A percentile compares a stretch with the other conserved stretches of the same genome.
Conservation (phyloP, 2,329 filamentous ascomycete genomes). For the Pleoardoris graminearum region DNA sequence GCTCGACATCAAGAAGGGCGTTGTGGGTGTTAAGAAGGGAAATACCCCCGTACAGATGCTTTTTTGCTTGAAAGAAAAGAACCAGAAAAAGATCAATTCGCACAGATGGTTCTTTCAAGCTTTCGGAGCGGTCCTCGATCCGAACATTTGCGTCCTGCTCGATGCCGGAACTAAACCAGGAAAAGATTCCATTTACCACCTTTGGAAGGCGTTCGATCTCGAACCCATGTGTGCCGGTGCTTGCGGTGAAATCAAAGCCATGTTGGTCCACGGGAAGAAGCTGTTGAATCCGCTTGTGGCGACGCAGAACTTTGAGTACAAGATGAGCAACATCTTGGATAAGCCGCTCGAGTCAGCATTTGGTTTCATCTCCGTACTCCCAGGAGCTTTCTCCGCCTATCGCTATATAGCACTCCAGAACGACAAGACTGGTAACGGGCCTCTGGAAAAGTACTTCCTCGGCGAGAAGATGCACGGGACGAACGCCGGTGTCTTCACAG, state of each 20-base stretch:
- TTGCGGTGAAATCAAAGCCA: constrained; percentile 98
- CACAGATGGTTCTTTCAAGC: constrained; percentile 99
- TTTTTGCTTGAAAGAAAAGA: constrained; percentile 99
- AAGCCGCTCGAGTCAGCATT: constrained; percentile 97
- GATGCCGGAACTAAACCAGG: constrained; percentile 96
- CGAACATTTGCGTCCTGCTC: constrained; percentile 94
- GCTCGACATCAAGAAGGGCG: constrained; percentile 84
- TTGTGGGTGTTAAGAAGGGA: constrained; percentile 81
- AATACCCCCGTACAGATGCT: constrained; percentile 92
- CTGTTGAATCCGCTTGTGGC: constrained; percentile 92
- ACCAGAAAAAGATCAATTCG: constrained; percentile 99
- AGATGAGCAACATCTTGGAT: constrained; percentile 99
- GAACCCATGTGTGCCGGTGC: constrained; percentile 97
- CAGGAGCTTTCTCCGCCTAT: constrained; percentile 98
- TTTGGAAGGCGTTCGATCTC: constrained; percentile 98
- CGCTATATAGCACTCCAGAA: constrained; percentile 93
- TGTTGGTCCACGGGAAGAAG: constrained; percentile 86
- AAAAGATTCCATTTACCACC: constrained; percentile 91
- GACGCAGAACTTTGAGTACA: constrained; percentile 99
- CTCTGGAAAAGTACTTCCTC: constrained; percentile 93
- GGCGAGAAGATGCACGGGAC: constrained; percentile 95
- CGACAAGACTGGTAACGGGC: constrained; percentile 91
- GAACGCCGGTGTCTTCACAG: constrained; percentile 93
- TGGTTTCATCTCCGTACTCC: constrained; percentile 95
- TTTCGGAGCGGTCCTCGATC: constrained; percentile 87